Evolutionary conservation across 495 filamentous ascomycete species (phyloP).

Genomic region (Echria macrotheca): DNA sequence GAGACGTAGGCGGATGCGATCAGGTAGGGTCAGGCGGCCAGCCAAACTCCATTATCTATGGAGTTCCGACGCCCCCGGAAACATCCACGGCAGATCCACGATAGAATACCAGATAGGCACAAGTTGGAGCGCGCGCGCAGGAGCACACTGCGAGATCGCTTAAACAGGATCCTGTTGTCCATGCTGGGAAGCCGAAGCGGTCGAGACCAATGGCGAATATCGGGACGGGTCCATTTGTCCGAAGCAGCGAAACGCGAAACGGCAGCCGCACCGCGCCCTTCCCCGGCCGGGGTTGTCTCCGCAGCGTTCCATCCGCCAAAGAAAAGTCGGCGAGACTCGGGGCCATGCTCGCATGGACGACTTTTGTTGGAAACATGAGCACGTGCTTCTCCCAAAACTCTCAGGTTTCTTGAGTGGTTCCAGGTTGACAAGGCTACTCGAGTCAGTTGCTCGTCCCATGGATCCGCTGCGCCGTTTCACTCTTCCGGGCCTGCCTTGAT

Average conservation of each 20-base stretch:
- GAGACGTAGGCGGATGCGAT: not conserved
- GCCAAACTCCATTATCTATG: no score
- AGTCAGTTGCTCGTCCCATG: not conserved
- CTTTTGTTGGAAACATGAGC: not conserved
- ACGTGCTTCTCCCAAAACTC: not conserved
- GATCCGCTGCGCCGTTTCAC: not conserved
- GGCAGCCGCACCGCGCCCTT: not conserved
- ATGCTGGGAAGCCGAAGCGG: not conserved
- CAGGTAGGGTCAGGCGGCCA: no score
- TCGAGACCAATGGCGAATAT: not conserved
- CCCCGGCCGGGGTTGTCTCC: not conserved
- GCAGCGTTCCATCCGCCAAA: slow-evolving; percentile 3
- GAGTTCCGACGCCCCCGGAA: no score
- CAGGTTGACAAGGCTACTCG: not conserved
- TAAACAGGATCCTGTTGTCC: not conserved
- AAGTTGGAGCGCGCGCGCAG: not conserved
- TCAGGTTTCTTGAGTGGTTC: not conserved
- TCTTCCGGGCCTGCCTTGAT: not conserved
- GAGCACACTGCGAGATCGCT: not conserved
- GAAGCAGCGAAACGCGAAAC: slow-evolving; percentile 7
- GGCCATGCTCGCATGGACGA: not conserved
- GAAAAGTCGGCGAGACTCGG: not conserved
- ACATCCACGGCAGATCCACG: not conserved
- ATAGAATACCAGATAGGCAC: not conserved
- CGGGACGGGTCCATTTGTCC: slow-evolving; percentile 2